Evolutionary conservation across 2,329 filamentous ascomycete genomes (phyloP), one percentile per base, ranked within the genome.

Genomic region (Hypocreales sp.): DNA sequence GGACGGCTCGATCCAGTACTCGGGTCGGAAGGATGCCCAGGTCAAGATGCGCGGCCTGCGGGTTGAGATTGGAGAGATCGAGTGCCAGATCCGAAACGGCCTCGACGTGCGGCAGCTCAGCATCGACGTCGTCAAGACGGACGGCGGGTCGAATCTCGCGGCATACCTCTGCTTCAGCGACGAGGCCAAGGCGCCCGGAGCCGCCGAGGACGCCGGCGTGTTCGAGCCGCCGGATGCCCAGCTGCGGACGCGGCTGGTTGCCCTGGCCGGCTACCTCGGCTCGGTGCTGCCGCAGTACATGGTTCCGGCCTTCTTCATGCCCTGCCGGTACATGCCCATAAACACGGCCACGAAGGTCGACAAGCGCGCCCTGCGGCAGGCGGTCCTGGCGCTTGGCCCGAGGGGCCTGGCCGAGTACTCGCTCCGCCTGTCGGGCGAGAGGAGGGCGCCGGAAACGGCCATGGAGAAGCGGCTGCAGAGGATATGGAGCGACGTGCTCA

Each of bases 271-370:
- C 3, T 20, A 33, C 9, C 15, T 37, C 5, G 31, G 20, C 14
- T 18, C 33, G n/a, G 18, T 22, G 5, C 26, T 40, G 19, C 38
- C 38, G 5, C 22, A 22, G 5, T 40, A 40, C 29, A 40, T 40
- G 38, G 22, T 40, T 2, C 38, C 38, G 9, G 29, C 35, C 8
- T 25, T 33, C 21, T 40, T 35, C n/a, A 34, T 40, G 10, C 36
- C 31, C 20, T 39, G 36, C 27, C 8, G 11, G 7, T 36, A 34
- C 15, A 38, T 40, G 32, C 38, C 35, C n/a, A 24, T 28, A n/a
- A 36, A 33, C 11, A 34, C 36, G 5, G 39, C 38, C 8, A 30
- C 27, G 7, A 40, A 40, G 26, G 13, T 38, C 4, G 35, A 40
- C 22, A 28, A 36, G n/a, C 35, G 31, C n/a, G 25, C 25, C 3